Evolutionary conservation across 352 stramenopile genomes (phyloP), one percentile per base, ranked within the genome.

Genomic region (Phytophthora pini): DNA sequence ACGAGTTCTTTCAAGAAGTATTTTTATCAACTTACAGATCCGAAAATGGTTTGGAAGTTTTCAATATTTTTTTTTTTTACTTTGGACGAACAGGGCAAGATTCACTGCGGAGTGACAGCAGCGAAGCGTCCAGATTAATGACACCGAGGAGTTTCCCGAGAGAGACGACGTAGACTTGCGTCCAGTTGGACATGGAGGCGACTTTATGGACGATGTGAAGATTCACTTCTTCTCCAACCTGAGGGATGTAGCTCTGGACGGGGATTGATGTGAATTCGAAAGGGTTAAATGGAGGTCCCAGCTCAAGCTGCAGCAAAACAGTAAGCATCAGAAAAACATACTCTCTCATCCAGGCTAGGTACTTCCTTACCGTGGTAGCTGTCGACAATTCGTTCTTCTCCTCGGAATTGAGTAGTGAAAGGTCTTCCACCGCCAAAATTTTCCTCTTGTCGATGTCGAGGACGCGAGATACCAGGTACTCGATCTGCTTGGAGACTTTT

Each of bases 141-240:
- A 90, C 80, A 4, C 87, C 87, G 5, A 91, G 64, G 2, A 95
- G 65, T 56, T 85, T 82, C 46, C 87, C 85, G 47, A 83, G 56
- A 44, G 88, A 86, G 26, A 87, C 80, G 22, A 95, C 85, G 65
- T 91, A 95, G 12, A 95, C 84, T 41, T 95, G 80, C 3, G 84
- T 92, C 87, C 85, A 93, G 56, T 90, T 87, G 49, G 83, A 89
- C 77, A 93, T 91, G n/a, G 84, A 81, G 4, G 87, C 84, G 49
- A 93, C 79, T 36, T 88, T 87, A 64, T 93, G 86, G 9, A 95
- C 80, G 8, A 83, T 80, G 48, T 79, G 80, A 11, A 95, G 74
- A 44, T 92, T 89, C 7, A 93, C 80, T 55, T 82, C 71, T 59
- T 93, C 84, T 5, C 82, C 84, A 1, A 72, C 64, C 52, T 92